Evolutionary conservation across 2,329 filamentous ascomycete species (phyloP).

Genomic region (Exophiala sp.): DNA sequence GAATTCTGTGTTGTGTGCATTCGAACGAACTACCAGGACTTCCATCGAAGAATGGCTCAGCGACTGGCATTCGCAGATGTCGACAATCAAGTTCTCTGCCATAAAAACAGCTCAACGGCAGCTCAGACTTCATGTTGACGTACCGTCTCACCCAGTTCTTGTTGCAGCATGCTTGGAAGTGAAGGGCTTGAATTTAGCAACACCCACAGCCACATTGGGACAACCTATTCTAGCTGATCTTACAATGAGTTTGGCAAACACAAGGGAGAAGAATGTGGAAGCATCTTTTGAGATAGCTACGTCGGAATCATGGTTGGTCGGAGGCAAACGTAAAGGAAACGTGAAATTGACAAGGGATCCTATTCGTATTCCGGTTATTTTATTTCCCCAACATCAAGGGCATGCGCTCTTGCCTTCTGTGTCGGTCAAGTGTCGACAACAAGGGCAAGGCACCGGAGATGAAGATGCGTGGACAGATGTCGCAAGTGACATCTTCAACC

Average conservation of each 20-base stretch:
- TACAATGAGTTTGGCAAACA: constrained; percentile 28
- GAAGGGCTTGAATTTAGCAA: constrained; percentile 22
- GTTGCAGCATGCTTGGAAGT: constrained; percentile 67
- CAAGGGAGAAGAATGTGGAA: constrained; percentile 61
- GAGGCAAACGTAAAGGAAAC: constrained; percentile 68
- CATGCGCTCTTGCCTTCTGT: constrained; percentile 73
- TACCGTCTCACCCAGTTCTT: constrained; percentile 77
- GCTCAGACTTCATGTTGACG: constrained; percentile 84
- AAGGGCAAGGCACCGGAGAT: constrained; percentile 17
- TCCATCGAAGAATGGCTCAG: constrained; percentile 51
- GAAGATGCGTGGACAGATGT: constrained; percentile 37
- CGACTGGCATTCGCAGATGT: constrained; percentile 52
- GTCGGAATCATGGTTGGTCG: constrained; percentile 77
- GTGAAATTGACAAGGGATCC: constrained; percentile 37
- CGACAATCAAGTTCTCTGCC: constrained; percentile 12
- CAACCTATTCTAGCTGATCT: constrained; percentile 48
- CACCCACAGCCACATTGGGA: constrained; percentile 37
- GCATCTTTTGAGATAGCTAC: constrained; percentile 74
- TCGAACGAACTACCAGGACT: constrained; percentile 45
- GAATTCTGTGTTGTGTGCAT: constrained; percentile 49
- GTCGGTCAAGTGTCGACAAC: constrained; percentile 59
- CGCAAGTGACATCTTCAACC: constrained; percentile 76
- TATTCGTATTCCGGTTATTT: constrained; percentile 57
- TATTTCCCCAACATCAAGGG: constrained; percentile 77
- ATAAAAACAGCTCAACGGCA: constrained; percentile 41